These are phyloP conservation scores for Metarhizium sp. DNA, from an alignment of 2,329 filamentous ascomycete species.

Conservation along the genomic window DNA sequence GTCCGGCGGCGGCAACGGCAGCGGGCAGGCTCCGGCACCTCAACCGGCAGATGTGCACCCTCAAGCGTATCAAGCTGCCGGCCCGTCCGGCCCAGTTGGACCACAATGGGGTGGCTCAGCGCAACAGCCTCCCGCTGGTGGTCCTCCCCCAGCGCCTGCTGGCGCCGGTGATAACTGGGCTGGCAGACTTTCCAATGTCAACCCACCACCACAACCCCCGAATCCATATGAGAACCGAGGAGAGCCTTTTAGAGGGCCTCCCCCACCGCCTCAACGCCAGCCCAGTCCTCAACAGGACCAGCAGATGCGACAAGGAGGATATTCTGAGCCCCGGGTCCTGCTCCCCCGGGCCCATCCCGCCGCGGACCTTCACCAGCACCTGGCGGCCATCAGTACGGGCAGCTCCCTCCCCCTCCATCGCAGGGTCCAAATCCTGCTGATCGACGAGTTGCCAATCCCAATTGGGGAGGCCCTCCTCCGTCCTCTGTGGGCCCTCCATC, in stretches of 20 bases:
- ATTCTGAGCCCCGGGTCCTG: conserved; percentile 36
- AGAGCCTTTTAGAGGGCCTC: conserved; percentile 57
- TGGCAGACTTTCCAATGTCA: conserved; percentile 69
- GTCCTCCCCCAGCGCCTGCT: conserved; percentile 55
- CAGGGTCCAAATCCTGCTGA: conserved; percentile 39
- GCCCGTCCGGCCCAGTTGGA: conserved; percentile 71
- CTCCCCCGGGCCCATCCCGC: conserved; percentile 31
- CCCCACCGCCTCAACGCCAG: conserved; percentile 59
- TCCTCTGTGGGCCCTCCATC: conserved; percentile 28
- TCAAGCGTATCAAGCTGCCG: conserved; percentile 79
- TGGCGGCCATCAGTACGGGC: conserved; percentile 33
- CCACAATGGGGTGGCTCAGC: conserved; percentile 84
- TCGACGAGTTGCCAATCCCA: conserved; percentile 51
- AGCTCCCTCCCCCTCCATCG: conserved; percentile 31
- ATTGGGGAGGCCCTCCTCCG: conserved; percentile 46
- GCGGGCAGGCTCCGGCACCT: conserved; percentile 67
- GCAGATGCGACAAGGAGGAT: conserved; percentile 47
- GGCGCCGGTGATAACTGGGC: conserved; percentile 47
- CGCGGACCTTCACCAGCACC: conserved; percentile 37
- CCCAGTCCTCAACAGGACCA: conserved; percentile 66
- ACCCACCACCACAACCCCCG: conserved; percentile 61
- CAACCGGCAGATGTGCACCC: conserved; percentile 93
- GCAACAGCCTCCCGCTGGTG: conserved; percentile 39
- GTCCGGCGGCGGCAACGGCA: conserved; percentile 64
- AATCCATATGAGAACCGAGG: conserved; percentile 71